phyloP scores from a whole-genome alignment of 345 rosid genomes.

The Dimocarpus longan region DNA sequence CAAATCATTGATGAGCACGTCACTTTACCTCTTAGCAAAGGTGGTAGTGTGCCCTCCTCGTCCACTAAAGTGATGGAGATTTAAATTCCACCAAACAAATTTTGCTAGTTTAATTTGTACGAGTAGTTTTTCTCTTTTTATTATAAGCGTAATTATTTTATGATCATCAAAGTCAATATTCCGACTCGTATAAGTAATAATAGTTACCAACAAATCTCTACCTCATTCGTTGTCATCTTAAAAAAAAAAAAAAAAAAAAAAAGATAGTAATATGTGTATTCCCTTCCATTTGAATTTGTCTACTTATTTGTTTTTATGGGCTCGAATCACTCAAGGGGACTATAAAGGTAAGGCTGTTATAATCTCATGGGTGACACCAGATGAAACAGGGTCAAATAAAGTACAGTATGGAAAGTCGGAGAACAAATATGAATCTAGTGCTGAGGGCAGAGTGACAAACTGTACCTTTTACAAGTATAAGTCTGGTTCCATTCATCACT shows the following conservation, averaged over 20 bases:
- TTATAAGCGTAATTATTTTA: too few species aligned
- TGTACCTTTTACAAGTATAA: conserved; percentile 42
- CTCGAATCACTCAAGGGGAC: conserved; percentile 52
- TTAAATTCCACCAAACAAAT: too few species aligned
- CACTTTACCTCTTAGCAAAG: too few species aligned
- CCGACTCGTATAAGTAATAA: too few species aligned
- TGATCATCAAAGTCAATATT: too few species aligned
- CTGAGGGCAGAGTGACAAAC: conserved; percentile 29
- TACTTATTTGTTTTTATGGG: conserved; percentile 22
- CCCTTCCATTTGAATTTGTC: neutral
- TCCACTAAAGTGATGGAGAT: too few species aligned
- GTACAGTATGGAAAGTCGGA: conserved; percentile 35
- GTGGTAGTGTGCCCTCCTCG: too few species aligned
- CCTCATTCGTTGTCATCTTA: neutral
- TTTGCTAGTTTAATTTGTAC: too few species aligned
- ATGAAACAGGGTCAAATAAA: conserved; percentile 27
- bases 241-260: too few species aligned
- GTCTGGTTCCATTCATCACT: conserved; percentile 56
- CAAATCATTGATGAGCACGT: neutral
- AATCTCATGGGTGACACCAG: conserved; percentile 45
- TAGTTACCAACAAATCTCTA: too few species aligned
- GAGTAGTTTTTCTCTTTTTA: too few species aligned
- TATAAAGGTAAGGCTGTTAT: conserved; percentile 46
- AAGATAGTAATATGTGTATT: too few species aligned
- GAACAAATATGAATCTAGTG: conserved; percentile 32